phyloP scores from a whole-genome alignment of 2,329 filamentous ascomycete species.

The Trichophaea hybrida region DNA sequence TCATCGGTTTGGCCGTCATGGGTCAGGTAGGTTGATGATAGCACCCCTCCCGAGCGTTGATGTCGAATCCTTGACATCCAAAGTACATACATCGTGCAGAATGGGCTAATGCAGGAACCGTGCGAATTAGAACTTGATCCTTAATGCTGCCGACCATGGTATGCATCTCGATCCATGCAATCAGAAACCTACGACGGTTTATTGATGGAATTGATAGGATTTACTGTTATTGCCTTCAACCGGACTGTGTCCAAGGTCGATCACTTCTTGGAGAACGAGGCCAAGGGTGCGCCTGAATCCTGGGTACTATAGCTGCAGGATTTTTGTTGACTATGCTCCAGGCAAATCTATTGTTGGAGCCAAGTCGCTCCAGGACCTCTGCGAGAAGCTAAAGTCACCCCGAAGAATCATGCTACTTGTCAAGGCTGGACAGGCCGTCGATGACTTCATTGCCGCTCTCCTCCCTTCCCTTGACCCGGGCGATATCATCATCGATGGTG shows the following conservation, averaged over 20 bases:
- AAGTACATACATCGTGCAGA: not conserved
- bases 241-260: conserved; percentile 97
- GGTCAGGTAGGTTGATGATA: conserved; percentile 29
- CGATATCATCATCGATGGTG: conserved; percentile 98
- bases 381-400: conserved; percentile 90
- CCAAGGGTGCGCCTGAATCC: conserved; percentile 46
- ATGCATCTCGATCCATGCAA: conserved; percentile 6
- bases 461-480: conserved; percentile 68
- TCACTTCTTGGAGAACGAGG: conserved; percentile 78
- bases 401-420: conserved; percentile 97
- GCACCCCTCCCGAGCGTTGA: conserved; percentile 16
- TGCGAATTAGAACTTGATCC: conserved; percentile 58
- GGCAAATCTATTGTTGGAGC: conserved; percentile 92
- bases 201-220: conserved; percentile 37
- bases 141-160: conserved; percentile 73
- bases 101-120: conserved; percentile 5
- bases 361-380: conserved; percentile 85
- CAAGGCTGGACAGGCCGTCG: conserved; percentile 94
- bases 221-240: conserved; percentile 97
- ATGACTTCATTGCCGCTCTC: conserved; percentile 96
- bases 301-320: not conserved
- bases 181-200: not conserved
- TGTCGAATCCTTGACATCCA: conserved; percentile 28
- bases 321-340: conserved; percentile 31
- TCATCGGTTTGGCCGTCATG: conserved; percentile 88